Percentiles rank a stretch among this genome's conserved stretches.
phyloP scores from a whole-genome alignment of 352 stramenopile species.

The Globisporangium iwayamae region DNA sequence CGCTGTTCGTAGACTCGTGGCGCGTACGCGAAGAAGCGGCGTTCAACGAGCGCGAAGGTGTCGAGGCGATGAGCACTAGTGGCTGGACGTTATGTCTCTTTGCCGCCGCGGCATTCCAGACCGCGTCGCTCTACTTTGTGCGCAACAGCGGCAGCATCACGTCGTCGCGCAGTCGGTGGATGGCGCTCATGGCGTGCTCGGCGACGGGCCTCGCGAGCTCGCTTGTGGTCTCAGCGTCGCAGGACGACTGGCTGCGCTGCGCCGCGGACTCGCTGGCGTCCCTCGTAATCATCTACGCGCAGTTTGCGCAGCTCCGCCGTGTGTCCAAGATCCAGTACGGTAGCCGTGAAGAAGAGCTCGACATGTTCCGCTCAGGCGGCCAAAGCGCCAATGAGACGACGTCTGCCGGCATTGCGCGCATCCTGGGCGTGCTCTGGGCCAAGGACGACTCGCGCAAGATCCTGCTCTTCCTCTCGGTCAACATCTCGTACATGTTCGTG shows the following conservation, averaged over 20 bases:
- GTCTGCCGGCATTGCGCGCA: conserved; percentile 11
- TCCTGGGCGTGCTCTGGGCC: conserved; percentile 47
- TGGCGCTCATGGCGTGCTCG: conserved; percentile 38
- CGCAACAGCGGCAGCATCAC: conserved; percentile 23
- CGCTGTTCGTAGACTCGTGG: conserved; percentile 19
- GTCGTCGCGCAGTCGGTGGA: conserved; percentile 25
- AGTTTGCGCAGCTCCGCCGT: conserved; percentile 29
- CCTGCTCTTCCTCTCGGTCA: conserved; percentile 77
- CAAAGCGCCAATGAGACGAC: neutral
- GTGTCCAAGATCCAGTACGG: conserved; percentile 18
- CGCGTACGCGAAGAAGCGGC: conserved; percentile 12
- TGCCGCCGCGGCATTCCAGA: conserved; percentile 10
- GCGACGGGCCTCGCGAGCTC: conserved; percentile 38
- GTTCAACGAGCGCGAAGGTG: conserved; percentile 16
- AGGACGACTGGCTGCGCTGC: conserved; percentile 54
- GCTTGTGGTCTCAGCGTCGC: conserved; percentile 31
- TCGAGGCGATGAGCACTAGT: neutral
- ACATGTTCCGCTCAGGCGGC: conserved; percentile 34
- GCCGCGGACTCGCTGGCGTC: conserved; percentile 31
- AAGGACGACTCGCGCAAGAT: conserved; percentile 70
- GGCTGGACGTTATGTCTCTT: conserved; percentile 14
- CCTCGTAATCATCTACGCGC: conserved; percentile 49
- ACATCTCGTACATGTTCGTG: conserved; percentile 86
- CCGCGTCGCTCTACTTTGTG: conserved; percentile 22
- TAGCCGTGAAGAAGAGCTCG: conserved; percentile 28